phyloP scores from a whole-genome alignment of 2,329 filamentous ascomycete genomes.

The Diaporthe ilicicola region DNA sequence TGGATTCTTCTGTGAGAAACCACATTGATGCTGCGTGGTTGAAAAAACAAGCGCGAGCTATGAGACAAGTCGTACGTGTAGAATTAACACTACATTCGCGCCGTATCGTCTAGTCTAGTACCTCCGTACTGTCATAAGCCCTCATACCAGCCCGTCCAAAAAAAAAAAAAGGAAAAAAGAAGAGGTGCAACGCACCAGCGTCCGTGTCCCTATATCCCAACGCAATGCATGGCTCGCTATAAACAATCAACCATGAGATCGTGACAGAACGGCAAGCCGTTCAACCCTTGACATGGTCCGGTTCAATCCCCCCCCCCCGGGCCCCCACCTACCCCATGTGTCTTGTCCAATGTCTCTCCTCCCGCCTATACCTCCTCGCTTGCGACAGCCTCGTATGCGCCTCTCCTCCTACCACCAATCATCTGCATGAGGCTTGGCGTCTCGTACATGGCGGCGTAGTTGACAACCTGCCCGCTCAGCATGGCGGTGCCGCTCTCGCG shows the following conservation, averaged over 20 bases:
- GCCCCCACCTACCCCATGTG: no score
- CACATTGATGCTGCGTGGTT: background rate
- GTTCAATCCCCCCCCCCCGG: no score
- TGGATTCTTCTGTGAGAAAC: background rate
- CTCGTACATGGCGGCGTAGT: conserved; percentile 93
- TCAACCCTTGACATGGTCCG: background rate
- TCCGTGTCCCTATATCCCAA: background rate
- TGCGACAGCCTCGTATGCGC: conserved; percentile 71
- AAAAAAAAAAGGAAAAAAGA: no score
- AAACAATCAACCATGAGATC: conserved; percentile 21
- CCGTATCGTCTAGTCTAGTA: conserved; percentile 19
- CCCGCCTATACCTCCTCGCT: conserved; percentile 60
- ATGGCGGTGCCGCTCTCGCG: conserved; percentile 78
- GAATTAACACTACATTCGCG: background rate
- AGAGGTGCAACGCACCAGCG: background rate
- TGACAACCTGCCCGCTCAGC: conserved; percentile 80
- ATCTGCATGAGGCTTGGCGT: conserved; percentile 74
- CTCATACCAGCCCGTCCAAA: conserved; percentile 8
- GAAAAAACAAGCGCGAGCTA: background rate
- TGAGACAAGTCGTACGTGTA: background rate
- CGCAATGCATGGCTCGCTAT: conserved; percentile 31
- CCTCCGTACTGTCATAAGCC: background rate
- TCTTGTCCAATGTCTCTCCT: background rate
- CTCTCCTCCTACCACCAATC: conserved; percentile 45
- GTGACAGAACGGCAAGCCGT: background rate